These are phyloP conservation scores for Clitocybe nebularis DNA, from an alignment of 1,284 basidiomycete species.

Conservation along the genomic window DNA sequence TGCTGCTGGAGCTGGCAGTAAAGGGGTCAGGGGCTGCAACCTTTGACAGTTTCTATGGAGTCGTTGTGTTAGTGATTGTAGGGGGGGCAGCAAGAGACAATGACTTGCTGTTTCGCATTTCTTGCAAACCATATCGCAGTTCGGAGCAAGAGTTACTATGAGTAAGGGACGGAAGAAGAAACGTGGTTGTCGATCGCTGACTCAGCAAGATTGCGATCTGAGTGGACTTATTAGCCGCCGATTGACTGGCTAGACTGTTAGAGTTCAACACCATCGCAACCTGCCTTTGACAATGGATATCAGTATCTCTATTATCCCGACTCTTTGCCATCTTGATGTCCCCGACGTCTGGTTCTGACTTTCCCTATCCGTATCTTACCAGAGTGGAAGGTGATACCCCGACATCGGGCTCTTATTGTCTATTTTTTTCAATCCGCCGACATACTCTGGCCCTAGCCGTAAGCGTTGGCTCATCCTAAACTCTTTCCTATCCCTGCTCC, in stretches of 20 bases:
- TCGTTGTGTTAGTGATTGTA: slow-evolving; percentile 13
- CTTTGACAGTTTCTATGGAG: slow-evolving; percentile 72
- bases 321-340: slow-evolving; percentile 13
- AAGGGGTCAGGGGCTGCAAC: slow-evolving; percentile 81
- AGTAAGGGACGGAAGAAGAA: slow-evolving; percentile 7
- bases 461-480: slow-evolving; percentile 31
- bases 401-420: slow-evolving; percentile 43
- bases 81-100: slow-evolving; percentile 18
- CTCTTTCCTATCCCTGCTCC: slow-evolving; percentile 26
- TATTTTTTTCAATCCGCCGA: slow-evolving; percentile 12
- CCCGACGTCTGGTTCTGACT: slow-evolving; percentile 28
- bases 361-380: slow-evolving; percentile 30
- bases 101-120: slow-evolving; percentile 63
- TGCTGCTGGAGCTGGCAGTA: slow-evolving; percentile 61
- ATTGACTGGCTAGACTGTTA: neutral
- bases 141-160: slow-evolving; percentile 12
- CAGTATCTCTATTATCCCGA: slow-evolving; percentile 20
- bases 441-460: slow-evolving; percentile 20
- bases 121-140: slow-evolving; percentile 64
- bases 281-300: slow-evolving; percentile 19
- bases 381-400: slow-evolving; percentile 34
- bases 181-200: slow-evolving; percentile 28
- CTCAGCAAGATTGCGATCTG: slow-evolving; percentile 25
- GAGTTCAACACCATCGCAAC: slow-evolving; percentile 16
- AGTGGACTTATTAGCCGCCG: slow-evolving; percentile 1